phyloP scores from a whole-genome alignment of 108 stramenopile genomes.

The Cylindrotheca closterium region DNA sequence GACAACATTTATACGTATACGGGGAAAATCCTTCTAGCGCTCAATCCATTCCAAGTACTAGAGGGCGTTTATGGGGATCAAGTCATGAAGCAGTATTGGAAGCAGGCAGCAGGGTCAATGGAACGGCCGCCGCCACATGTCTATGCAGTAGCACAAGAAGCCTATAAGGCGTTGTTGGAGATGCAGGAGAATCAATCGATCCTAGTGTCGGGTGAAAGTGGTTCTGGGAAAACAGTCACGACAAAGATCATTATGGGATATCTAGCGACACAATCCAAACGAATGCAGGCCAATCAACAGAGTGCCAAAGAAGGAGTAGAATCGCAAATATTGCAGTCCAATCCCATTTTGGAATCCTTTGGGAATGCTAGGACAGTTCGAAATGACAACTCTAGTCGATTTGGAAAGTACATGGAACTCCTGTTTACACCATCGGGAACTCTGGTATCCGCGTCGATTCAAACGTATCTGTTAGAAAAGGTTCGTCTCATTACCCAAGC shows the following conservation, averaged over 20 bases:
- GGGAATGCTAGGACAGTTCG: conserved; percentile 88
- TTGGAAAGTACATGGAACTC: conserved; percentile 94
- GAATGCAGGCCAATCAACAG: conserved; percentile 11
- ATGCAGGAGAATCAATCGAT: conserved; percentile 43
- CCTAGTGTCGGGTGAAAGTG: conserved; percentile 77
- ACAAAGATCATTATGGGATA: conserved; percentile 88
- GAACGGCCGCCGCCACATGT: conserved; percentile 66
- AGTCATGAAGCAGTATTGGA: conserved; percentile 64
- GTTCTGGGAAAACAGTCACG: conserved; percentile 88
- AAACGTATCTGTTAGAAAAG: conserved; percentile 85
- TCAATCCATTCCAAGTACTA: conserved; percentile 85
- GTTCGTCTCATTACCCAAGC: conserved; percentile 69
- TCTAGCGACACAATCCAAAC: conserved; percentile 64
- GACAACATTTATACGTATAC: conserved; percentile 88
- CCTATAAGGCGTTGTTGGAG: conserved; percentile 77
- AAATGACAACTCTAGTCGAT: conserved; percentile 93
- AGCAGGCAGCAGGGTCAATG: conserved; percentile 16
- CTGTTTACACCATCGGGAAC: conserved; percentile 53
- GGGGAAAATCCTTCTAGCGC: conserved; percentile 85
- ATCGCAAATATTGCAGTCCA: conserved; percentile 82
- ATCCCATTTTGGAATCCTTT: conserved; percentile 91
- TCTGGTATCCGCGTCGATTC: conserved; percentile 70
- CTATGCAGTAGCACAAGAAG: conserved; percentile 88
- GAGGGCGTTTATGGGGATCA: conserved; percentile 59
- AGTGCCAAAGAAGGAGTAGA: conserved; percentile 41